Conservation (phyloP, 2,329 filamentous ascomycete species). For the Ceratocystiopsis brevicomis region DNA sequence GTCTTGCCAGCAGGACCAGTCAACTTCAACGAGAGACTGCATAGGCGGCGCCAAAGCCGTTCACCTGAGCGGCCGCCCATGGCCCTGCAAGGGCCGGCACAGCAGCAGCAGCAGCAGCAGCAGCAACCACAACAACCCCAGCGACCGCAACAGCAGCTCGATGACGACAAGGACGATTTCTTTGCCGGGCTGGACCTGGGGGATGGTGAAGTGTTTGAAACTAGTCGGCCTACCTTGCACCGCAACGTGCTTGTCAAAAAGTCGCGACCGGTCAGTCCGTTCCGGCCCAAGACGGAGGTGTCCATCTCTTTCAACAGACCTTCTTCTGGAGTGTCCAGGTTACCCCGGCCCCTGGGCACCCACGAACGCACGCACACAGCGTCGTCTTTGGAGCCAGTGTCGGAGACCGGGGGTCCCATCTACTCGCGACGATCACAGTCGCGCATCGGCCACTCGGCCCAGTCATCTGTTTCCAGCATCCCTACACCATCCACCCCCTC, state of each 20-base stretch:
- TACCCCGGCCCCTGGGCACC: constrained; percentile 52
- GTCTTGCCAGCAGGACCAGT: constrained; percentile 68
- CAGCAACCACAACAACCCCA: constrained; percentile 5
- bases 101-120: constrained; percentile 10
- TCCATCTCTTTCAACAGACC: constrained; percentile 74
- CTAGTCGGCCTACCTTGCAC: constrained; percentile 66
- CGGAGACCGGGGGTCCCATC: constrained; percentile 65
- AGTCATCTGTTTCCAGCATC: constrained; percentile 48
- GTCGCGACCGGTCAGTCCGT: constrained; percentile 47
- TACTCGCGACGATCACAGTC: constrained; percentile 44
- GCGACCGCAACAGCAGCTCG: constrained; percentile 12
- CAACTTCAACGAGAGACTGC: constrained; percentile 62
- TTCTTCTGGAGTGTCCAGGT: constrained; percentile 34
- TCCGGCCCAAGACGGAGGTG: constrained; percentile 53
- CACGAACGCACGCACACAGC: constrained; percentile 49
- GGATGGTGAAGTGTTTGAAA: constrained; percentile 62
- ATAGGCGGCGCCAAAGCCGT: constrained; percentile 45
- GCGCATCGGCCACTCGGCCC: constrained; percentile 47
- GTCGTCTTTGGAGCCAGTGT: constrained; percentile 77
- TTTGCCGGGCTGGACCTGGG: constrained; percentile 75
- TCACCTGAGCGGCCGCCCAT: constrained; percentile 28
- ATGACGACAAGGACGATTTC: constrained; percentile 53
- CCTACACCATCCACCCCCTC: constrained; percentile 41
- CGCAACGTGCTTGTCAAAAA: constrained; percentile 82
- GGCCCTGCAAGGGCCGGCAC: constrained; percentile 11